Evolutionary conservation across 2,329 filamentous ascomycete species (phyloP).

Genomic region (Emydomyces testavorans): DNA sequence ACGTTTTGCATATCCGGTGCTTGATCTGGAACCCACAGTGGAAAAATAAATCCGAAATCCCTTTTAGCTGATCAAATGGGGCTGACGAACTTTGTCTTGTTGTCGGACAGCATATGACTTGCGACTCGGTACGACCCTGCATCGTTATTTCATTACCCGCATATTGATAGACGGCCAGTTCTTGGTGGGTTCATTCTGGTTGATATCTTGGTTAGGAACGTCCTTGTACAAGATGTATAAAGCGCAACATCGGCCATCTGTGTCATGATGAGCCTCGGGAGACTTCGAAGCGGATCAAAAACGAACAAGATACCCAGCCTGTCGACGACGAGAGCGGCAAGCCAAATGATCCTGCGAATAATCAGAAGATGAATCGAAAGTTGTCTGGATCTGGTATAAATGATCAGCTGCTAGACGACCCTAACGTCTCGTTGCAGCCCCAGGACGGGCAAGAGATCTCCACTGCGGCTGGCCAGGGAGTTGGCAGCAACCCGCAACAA

Average conservation of each 20-base stretch:
- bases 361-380: conserved; percentile 40
- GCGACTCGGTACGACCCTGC: conserved; percentile 61
- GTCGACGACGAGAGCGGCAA: conserved; percentile 47
- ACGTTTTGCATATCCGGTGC: conserved; percentile 15
- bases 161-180: conserved; percentile 24
- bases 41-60: neutral
- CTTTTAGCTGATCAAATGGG: neutral
- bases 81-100: conserved; percentile 22
- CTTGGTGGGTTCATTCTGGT: conserved; percentile 19
- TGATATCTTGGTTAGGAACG: conserved; percentile 53
- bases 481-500: conserved; percentile 57
- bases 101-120: conserved; percentile 70
- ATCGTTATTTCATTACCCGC: conserved; percentile 11
- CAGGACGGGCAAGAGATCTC: conserved; percentile 57
- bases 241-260: conserved; percentile 94
- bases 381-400: conserved; percentile 49
- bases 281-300: conserved; percentile 68
- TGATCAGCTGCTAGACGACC: conserved; percentile 34
- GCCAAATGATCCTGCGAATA: conserved; percentile 33
- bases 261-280: conserved; percentile 97
- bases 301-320: conserved; percentile 45
- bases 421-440: conserved; percentile 43
- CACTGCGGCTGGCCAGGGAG: conserved; percentile 54
- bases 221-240: conserved; percentile 94
- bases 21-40: neutral